A percentile compares a stretch with the other conserved stretches of the same genome.
These are phyloP conservation scores for Trichosporon ovoides DNA, from an alignment of 1,284 basidiomycete genomes.

Conservation along the genomic window DNA sequence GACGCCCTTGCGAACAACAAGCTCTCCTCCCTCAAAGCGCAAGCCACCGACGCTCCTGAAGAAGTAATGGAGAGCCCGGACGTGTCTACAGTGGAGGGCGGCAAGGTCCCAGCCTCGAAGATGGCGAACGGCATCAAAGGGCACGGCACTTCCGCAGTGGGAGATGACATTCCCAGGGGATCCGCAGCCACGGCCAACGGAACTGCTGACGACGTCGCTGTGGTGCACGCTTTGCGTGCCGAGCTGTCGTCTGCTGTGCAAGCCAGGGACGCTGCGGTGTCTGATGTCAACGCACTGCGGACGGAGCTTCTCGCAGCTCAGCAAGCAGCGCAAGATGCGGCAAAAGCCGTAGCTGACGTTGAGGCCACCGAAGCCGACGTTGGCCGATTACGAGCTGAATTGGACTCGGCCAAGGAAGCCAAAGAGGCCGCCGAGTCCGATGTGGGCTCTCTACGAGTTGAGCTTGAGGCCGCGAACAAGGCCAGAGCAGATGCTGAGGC, in stretches of 20 bases:
- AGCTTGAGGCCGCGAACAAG: slow-evolving; percentile 7
- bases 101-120: not conserved
- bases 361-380: slow-evolving; percentile 1
- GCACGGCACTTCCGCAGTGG: no score
- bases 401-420: not conserved
- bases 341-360: slow-evolving; percentile 9
- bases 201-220: not conserved
- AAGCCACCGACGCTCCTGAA: not conserved
- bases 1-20: not conserved
- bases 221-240: not conserved
- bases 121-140: not conserved
- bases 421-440: not conserved
- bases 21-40: not conserved
- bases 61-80: no score
- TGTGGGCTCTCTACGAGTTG: not conserved
- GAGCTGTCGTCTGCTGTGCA: not conserved
- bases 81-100: not conserved
- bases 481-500: slow-evolving; percentile 4
- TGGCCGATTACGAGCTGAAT: not conserved
- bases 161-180: no score
- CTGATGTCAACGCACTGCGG: not conserved
- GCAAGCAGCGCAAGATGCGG: not conserved
- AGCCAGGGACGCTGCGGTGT: not conserved
- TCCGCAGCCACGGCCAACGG: not conserved
- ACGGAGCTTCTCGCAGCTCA: not conserved